These are phyloP conservation scores for Jamesozyma lodderae DNA, from an alignment of 805 yeast species.

Conservation along the genomic window DNA sequence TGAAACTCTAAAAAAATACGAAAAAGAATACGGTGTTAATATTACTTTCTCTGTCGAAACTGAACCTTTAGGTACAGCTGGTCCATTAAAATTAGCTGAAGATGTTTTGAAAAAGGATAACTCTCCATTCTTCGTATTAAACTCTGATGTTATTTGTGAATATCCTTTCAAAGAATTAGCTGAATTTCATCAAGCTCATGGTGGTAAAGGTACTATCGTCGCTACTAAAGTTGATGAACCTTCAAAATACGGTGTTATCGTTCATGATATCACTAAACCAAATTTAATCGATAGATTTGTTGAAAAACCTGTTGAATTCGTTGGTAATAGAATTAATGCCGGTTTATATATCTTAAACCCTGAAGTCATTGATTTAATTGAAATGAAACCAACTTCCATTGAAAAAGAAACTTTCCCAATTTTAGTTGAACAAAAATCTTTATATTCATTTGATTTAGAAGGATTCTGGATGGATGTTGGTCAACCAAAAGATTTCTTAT, in stretches of 20 bases:
- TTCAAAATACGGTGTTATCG: constrained; percentile 98
- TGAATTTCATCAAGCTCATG: constrained; percentile 88
- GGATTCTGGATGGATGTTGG: constrained; percentile 99
- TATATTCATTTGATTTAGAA: constrained; percentile 94
- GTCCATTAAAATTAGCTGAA: constrained; percentile 97
- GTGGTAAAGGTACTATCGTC: constrained; percentile 96
- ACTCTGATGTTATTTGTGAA: constrained; percentile 98
- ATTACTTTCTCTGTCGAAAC: constrained; percentile 98
- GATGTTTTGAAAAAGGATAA: constrained; percentile 86
- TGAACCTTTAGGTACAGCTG: constrained; percentile 99
- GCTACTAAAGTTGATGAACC: constrained; percentile 99
- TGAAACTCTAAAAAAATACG: constrained; percentile 86
- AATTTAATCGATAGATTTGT: constrained; percentile 97
- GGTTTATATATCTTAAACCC: constrained; percentile 98
- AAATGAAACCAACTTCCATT: constrained; percentile 96
- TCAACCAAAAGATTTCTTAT: constrained; percentile 98
- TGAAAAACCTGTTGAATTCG: constrained; percentile 98
- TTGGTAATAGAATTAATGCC: constrained; percentile 99
- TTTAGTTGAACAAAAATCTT: constrained; percentile 77
- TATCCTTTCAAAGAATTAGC: constrained; percentile 93
- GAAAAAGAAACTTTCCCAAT: constrained; percentile 99
- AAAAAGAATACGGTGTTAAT: constrained; percentile 84
- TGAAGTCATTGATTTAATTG: constrained; percentile 90
- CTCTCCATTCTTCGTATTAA: constrained; percentile 93
- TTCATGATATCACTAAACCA: constrained; percentile 89